Percentiles rank a stretch among this genome's conserved stretches.
Evolutionary conservation across 768 basidiomycete genomes (phyloP).

Genomic region (Fomitopsis pulvina): DNA sequence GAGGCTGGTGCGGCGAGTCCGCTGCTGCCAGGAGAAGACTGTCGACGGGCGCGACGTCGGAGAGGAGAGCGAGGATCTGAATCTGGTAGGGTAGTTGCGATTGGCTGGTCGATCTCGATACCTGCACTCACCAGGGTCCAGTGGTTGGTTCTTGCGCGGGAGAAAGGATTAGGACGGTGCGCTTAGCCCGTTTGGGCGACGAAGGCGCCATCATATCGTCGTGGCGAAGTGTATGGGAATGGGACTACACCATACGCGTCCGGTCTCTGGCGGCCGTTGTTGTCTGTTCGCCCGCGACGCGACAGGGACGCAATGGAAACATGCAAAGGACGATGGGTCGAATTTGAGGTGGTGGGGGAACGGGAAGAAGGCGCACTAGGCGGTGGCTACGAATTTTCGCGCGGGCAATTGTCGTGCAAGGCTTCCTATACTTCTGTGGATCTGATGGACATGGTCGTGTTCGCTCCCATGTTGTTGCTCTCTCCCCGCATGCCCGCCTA

Average conservation of each 20-base stretch:
- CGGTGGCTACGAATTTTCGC: slow-evolving; percentile 1
- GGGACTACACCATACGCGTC: not conserved
- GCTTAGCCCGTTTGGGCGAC: not conserved
- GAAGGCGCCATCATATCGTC: not conserved
- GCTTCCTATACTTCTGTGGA: not conserved
- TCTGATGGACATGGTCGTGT: slow-evolving; percentile 3
- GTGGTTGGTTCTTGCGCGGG: not conserved
- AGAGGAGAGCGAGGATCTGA: not conserved
- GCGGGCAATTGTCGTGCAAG: not conserved
- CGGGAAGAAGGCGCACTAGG: not conserved
- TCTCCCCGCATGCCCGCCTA: slow-evolving; percentile 5
- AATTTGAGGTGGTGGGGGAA: not conserved
- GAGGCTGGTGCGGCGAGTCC: no score
- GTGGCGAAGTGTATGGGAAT: not conserved
- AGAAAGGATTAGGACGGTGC: not conserved
- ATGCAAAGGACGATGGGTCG: no score
- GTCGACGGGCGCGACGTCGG: no score
- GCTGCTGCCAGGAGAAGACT: no score
- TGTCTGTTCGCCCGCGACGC: not conserved
- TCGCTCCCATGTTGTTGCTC: slow-evolving; percentile 5
- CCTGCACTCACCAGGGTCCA: not conserved
- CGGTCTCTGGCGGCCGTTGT: not conserved
- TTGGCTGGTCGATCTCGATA: not conserved
- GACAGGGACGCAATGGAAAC: no score
- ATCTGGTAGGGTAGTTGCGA: not conserved